Evolutionary conservation across 169 alveolate genomes (phyloP).

Genomic region (Plasmodium adleri): DNA sequence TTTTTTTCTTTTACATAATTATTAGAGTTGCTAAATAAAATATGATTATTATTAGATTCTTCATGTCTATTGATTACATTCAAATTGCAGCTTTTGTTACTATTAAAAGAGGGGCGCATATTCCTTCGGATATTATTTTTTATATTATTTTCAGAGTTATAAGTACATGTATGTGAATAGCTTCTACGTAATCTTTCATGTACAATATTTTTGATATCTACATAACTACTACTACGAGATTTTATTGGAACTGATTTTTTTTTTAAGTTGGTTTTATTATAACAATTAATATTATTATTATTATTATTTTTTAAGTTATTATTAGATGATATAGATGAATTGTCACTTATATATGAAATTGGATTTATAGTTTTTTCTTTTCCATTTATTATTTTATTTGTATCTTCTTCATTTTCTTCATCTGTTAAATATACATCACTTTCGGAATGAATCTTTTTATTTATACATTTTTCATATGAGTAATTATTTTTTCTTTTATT

Average conservation of each 20-base stretch:
- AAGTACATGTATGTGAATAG: not conserved
- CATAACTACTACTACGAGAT: not conserved
- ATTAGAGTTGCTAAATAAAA: not conserved
- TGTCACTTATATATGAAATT: not conserved
- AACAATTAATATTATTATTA: not conserved
- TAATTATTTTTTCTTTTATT: not conserved
- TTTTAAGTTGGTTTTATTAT: not conserved
- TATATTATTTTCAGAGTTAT: not conserved
- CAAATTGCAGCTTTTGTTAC: not conserved
- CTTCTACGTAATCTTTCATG: not conserved
- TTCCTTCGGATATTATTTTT: not conserved
- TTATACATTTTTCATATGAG: not conserved
- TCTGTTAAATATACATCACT: not conserved
- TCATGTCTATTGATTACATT: not conserved
- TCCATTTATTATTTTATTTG: not conserved
- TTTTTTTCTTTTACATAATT: slow-evolving; percentile 3
- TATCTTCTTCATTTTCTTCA: slow-evolving; percentile 1
- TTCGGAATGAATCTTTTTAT: not conserved
- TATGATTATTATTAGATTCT: not conserved
- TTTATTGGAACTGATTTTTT: not conserved
- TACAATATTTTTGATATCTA: not conserved
- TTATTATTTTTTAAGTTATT: slow-evolving; percentile 9
- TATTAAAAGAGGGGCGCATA: not conserved
- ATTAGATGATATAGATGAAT: slow-evolving; percentile 5
- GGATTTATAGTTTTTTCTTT: not conserved